Evolutionary conservation across 2,329 filamentous ascomycete species (phyloP), one percentile per base, ranked within the genome.

Genomic region (Fusarium hostae): DNA sequence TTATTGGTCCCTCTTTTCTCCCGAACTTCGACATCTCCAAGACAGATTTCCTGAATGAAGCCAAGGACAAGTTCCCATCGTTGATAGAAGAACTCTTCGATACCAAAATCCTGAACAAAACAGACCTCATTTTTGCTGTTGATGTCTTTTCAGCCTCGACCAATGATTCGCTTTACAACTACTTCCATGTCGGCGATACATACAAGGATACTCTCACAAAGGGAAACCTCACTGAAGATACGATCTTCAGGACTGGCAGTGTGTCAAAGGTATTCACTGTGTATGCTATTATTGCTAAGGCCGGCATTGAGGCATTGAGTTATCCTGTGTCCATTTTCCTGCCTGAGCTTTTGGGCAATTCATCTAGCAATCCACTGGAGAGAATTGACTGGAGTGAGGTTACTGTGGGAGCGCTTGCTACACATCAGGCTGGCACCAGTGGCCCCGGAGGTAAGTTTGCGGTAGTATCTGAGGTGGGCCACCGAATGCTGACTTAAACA

Each of bases 81-180:
- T 8, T 64, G 1, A 44, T 77, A 2, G 65, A 77, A 9, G 44
- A 55, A 0, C 28, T 70, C 3, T 74, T 77, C 9, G 32, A 45
- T 0, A 16, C 45, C 0, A 47, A 34, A 4, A 9, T 8, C 1
- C 35, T 77, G 16, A 71, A 77, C 64, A 26, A 60, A 3, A 73
- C 71, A 5, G 65, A 74, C 18, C 55, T 68, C 0, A 56, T 72
- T 16, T 76, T 77, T 9, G 44, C 71, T 16, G 48, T 78, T 2
- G 77, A 78, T 15, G 76, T 78, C 26, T 78, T 77, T 35, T 78
- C 75, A 0, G 68, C 76, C 0, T 63, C 66, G 0, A 77, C 76
- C 0, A 78, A 78, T 9, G 40, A 52, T 3, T 77, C 74, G 8
- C 24, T 78, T 6, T 78, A 74, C 20, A 77, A 52, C 24, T 71